phyloP scores from a whole-genome alignment of 2,329 filamentous ascomycete species.

The Colletotrichum lindemuthianum region DNA sequence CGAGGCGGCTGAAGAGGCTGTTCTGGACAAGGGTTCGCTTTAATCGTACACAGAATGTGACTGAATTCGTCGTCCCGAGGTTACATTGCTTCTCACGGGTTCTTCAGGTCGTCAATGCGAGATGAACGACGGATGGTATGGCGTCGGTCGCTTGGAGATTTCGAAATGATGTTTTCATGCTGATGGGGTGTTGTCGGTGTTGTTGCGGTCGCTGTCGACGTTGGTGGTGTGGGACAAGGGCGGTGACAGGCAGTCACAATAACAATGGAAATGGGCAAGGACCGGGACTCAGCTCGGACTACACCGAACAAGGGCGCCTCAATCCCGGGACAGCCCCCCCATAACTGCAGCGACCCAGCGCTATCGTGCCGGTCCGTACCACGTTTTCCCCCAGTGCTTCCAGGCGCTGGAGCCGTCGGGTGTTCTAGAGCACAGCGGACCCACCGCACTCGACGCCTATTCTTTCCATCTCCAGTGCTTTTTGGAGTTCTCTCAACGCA shows the following conservation, averaged over 20 bases:
- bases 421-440: too few relatives aligned
- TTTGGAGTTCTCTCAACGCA: background rate
- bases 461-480: background rate
- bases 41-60: too few relatives aligned
- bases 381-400: background rate
- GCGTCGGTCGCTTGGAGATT: background rate
- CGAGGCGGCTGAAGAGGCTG: conserved; percentile 4
- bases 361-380: conserved; percentile 6
- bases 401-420: too few relatives aligned
- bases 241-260: too few relatives aligned
- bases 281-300: conserved; percentile 11
- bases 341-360: background rate
- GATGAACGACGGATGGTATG: conserved; percentile 2
- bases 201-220: too few relatives aligned
- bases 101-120: conserved; percentile 10
- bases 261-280: background rate
- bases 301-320: conserved; percentile 20
- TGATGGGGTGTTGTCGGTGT: too few relatives aligned
- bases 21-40: background rate
- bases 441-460: background rate
- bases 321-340: conserved; percentile 22
- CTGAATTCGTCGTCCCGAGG: too few relatives aligned
- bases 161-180: background rate
- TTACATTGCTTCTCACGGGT: too few relatives aligned
- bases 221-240: too few relatives aligned